Conservation (phyloP, 768 basidiomycete genomes). For the Kondoa malvinella region DNA sequence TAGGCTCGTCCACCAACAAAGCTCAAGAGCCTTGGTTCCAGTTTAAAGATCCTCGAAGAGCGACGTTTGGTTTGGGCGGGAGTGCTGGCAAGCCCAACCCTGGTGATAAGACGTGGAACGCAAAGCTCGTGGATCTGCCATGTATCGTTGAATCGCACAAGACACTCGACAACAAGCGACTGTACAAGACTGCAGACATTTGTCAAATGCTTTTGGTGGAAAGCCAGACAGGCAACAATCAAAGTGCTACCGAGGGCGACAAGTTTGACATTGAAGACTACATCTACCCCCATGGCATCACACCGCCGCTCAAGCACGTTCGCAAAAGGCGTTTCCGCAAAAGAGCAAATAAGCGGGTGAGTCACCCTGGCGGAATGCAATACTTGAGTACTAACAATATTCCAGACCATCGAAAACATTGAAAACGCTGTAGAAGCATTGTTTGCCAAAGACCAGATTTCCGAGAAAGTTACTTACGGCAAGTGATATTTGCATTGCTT, state of each 20-base stretch:
- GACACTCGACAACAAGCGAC: conserved; percentile 71
- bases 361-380: conserved; percentile 25
- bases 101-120: conserved; percentile 40
- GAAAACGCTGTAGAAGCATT: conserved; percentile 82
- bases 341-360: conserved; percentile 60
- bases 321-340: conserved; percentile 85
- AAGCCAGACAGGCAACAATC: conserved; percentile 35
- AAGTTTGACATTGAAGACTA: conserved; percentile 86
- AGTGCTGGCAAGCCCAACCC: conserved; percentile 22
- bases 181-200: conserved; percentile 98
- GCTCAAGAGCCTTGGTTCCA: conserved; percentile 55
- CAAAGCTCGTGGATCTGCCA: conserved; percentile 91
- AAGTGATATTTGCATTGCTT: not conserved
- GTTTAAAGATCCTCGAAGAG: conserved; percentile 88
- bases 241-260: conserved; percentile 42
- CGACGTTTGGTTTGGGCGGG: conserved; percentile 69
- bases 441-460: conserved; percentile 58
- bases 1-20: conserved; percentile 25
- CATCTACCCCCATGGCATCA: conserved; percentile 91
- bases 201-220: conserved; percentile 96
- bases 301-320: conserved; percentile 75
- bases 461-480: conserved; percentile 29
- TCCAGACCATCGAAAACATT: conserved; percentile 77
- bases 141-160: conserved; percentile 89
- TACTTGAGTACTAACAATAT: not conserved